Conservation (phyloP, 108 stramenopile genomes). For the Pinguiococcus pyrenoidosus region DNA sequence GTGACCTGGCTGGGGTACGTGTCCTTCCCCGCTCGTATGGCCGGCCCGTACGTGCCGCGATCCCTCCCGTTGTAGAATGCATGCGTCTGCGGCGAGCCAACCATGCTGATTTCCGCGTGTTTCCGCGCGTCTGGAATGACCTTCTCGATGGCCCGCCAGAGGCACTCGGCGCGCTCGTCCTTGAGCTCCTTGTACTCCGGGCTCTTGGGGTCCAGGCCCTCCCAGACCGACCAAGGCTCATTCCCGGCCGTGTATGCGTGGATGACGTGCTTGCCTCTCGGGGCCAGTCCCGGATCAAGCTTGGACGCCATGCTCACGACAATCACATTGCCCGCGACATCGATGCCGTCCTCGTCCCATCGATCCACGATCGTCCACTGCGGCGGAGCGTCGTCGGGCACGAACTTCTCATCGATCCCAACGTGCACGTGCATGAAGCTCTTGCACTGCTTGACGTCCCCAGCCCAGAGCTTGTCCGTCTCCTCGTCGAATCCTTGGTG, state of each 20-base stretch:
- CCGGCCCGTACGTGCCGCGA: conserved; percentile 60
- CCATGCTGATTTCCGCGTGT: conserved; percentile 33
- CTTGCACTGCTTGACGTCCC: not conserved
- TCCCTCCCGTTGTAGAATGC: conserved; percentile 61
- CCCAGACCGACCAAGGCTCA: conserved; percentile 62
- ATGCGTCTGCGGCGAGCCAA: conserved; percentile 67
- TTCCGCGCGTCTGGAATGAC: conserved; percentile 58
- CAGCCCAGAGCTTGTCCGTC: too few relatives aligned
- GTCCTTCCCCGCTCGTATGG: conserved; percentile 54
- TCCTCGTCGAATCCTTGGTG: conserved; percentile 23
- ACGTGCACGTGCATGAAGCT: conserved; percentile 65
- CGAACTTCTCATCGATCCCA: too few relatives aligned
- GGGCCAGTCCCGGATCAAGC: conserved; percentile 66
- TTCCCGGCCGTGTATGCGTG: conserved; percentile 71
- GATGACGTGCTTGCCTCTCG: conserved; percentile 57
- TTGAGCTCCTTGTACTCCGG: conserved; percentile 56
- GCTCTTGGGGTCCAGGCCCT: conserved; percentile 48
- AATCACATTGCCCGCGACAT: conserved; percentile 65
- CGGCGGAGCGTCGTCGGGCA: conserved; percentile 50
- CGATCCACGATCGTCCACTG: conserved; percentile 72
- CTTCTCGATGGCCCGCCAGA: conserved; percentile 67
- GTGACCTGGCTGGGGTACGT: conserved; percentile 58
- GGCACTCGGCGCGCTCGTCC: conserved; percentile 58
- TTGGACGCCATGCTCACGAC: conserved; percentile 64
- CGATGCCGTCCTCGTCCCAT: conserved; percentile 54